Evolutionary conservation across 2,329 filamentous ascomycete genomes (phyloP).

Genomic region (Colletotrichum gigasporum): DNA sequence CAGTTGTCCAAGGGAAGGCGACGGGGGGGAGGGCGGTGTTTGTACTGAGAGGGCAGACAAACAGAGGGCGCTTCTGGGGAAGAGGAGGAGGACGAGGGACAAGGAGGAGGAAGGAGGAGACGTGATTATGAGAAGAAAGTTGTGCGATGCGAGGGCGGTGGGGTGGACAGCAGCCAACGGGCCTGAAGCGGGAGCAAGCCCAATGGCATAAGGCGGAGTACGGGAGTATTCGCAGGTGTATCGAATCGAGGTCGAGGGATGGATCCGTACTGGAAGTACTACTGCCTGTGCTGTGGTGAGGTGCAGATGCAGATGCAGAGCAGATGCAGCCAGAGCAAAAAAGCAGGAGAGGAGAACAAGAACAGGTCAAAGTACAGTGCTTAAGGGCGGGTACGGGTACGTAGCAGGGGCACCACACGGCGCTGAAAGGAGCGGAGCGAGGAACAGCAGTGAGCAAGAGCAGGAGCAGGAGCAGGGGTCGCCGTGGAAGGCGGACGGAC

Average conservation of each 20-base stretch:
- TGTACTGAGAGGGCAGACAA: neutral
- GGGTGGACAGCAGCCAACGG: conserved; percentile 1
- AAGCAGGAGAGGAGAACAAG: conserved; percentile 1
- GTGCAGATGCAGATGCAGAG: conserved; percentile 5
- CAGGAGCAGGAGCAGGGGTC: neutral
- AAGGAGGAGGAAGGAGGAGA: neutral
- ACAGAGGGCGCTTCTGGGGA: neutral
- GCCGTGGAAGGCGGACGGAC: neutral
- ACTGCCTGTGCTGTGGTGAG: too few relatives aligned
- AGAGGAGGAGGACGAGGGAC: conserved; percentile 4
- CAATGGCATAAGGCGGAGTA: conserved; percentile 5
- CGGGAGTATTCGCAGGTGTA: too few relatives aligned
- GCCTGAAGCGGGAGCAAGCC: neutral
- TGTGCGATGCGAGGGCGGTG: conserved; percentile 11
- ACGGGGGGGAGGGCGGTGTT: neutral
- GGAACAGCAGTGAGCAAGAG: neutral
- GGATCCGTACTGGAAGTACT: too few relatives aligned
- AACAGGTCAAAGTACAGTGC: too few relatives aligned
- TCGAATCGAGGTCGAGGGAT: too few relatives aligned
- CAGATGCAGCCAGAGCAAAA: conserved; percentile 19
- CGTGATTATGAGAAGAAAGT: conserved; percentile 6
- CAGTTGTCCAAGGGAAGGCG: neutral
- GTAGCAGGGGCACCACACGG: too few relatives aligned
- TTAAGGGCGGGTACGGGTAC: too few relatives aligned
- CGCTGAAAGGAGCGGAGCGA: too few relatives aligned